Base-by-base conservation (phyloP, 1,284 basidiomycete species). In the Vanrija pseudolonga region DNA sequence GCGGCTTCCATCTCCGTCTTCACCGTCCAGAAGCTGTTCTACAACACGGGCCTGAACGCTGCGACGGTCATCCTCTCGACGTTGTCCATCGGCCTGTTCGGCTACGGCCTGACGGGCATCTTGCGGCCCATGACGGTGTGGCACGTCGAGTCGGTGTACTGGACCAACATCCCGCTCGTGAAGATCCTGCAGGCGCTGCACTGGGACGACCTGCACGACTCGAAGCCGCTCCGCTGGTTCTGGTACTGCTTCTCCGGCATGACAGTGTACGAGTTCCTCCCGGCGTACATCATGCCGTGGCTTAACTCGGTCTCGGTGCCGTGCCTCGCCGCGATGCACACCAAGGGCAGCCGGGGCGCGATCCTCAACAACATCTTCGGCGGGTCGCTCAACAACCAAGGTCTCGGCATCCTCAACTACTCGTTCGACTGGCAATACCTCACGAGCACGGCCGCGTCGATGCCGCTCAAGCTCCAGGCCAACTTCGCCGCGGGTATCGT, bases 41-140 rank as follows among this genome's bases (percentile, higher is more conserved):
- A 85, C 66, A 74, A 82, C 55, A 82, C 81, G 6, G 73, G 82
- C 38, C 81, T 84, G 5, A 74, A 78, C 45, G 81, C 82, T 0
- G 76, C 80, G 0, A 85, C 83, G 0, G 84, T 84, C 3, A 74
- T 86, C 19, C 78, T 87, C 7, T 81, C 82, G 0, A 85, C 83
- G 0, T 83, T 86, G 68, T 85, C 84, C 0, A 85, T 85, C 1
- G 81, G 82, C 1, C 81, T 82, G 59, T 85, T 86, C 63, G 85
- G 85, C 73, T 85, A 84, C 62, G 84, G 84, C 8, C 71, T 86
- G 2, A 56, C 60, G 6, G 62, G 64, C n/a, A 12, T 66, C 9
- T 46, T 62, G 11, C 50, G 60, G 80, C 84, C 24, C 37, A 38
- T 51, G 11, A 55, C 59, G 0, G 20, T 65, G 9, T 55, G 26